Conservation (phyloP, 225 moss, liverwort and hornwort genomes). For the Climacium dendroides region DNA sequence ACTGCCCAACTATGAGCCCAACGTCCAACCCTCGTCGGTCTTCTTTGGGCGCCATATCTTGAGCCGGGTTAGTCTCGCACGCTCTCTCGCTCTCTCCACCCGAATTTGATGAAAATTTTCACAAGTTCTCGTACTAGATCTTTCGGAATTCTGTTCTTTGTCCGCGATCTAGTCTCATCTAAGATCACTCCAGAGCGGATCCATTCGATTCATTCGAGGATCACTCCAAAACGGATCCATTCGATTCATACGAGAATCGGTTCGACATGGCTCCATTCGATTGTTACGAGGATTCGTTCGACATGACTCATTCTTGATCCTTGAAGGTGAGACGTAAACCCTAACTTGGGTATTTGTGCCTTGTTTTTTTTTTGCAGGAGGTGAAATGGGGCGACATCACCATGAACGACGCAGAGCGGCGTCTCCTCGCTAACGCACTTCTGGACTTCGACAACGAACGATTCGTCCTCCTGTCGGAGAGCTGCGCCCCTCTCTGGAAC, state of each 20-base stretch:
- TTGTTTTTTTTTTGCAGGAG: background rate
- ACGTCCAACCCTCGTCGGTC: conserved; percentile 25
- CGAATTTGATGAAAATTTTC: background rate
- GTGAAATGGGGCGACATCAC: conserved; percentile 52
- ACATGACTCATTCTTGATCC: background rate
- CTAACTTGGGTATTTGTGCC: background rate
- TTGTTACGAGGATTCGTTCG: background rate
- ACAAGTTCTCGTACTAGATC: background rate
- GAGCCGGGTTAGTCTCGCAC: conserved; percentile 29
- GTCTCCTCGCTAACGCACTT: conserved; percentile 69
- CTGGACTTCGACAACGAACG: conserved; percentile 73
- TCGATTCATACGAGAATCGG: background rate
- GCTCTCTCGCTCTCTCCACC: background rate
- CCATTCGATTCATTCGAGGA: background rate
- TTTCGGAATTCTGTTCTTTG: background rate
- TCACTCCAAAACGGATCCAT: background rate
- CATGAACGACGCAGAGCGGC: conserved; percentile 56
- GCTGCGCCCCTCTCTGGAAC: conserved; percentile 62
- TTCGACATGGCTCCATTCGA: background rate
- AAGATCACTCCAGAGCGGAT: background rate
- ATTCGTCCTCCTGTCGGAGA: conserved; percentile 69
- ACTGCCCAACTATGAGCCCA: conserved; percentile 15
- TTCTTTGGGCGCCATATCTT: conserved; percentile 66
- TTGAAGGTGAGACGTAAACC: background rate
- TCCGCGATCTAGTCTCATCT: background rate